phyloP scores from a whole-genome alignment of 768 basidiomycete genomes.

The Lactarius pseudohatsudake region DNA sequence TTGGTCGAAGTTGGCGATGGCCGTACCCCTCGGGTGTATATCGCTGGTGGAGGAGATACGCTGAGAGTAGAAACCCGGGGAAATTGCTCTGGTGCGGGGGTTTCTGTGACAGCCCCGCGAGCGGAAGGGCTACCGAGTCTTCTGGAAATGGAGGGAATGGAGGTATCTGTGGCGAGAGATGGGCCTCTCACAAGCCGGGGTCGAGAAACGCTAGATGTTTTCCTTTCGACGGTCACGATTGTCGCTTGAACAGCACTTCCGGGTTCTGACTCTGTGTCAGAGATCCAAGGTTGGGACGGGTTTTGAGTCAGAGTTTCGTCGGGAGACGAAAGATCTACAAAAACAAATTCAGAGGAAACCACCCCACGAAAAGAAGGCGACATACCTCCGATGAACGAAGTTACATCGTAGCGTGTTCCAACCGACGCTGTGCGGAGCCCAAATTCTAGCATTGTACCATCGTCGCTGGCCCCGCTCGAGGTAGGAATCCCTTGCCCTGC shows the following conservation, averaged over 20 bases:
- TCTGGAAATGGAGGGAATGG: neutral
- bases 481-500: slow-evolving; percentile 30
- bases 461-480: slow-evolving; percentile 25
- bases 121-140: neutral
- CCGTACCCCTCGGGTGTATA: neutral
- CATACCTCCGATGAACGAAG: slow-evolving; percentile 65
- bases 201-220: slow-evolving; percentile 18
- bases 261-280: slow-evolving; percentile 16
- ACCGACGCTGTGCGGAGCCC: slow-evolving; percentile 40
- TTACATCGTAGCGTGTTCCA: slow-evolving; percentile 66
- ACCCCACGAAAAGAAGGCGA: slow-evolving; percentile 2
- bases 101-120: neutral
- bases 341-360: neutral
- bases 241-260: slow-evolving; percentile 14
- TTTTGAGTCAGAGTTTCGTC: slow-evolving; percentile 18
- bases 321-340: slow-evolving; percentile 40
- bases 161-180: neutral
- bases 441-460: neutral
- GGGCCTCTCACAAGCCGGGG: slow-evolving; percentile 1
- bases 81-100: neutral
- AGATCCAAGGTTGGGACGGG: neutral
- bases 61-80: neutral
- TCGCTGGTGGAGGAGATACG: neutral
- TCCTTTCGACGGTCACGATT: slow-evolving; percentile 25
- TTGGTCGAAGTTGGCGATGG: neutral